Percentiles rank a stretch among this genome's conserved stretches.
phyloP scores from a whole-genome alignment of 1,284 basidiomycete genomes.

The Sporisorium scitamineum region DNA sequence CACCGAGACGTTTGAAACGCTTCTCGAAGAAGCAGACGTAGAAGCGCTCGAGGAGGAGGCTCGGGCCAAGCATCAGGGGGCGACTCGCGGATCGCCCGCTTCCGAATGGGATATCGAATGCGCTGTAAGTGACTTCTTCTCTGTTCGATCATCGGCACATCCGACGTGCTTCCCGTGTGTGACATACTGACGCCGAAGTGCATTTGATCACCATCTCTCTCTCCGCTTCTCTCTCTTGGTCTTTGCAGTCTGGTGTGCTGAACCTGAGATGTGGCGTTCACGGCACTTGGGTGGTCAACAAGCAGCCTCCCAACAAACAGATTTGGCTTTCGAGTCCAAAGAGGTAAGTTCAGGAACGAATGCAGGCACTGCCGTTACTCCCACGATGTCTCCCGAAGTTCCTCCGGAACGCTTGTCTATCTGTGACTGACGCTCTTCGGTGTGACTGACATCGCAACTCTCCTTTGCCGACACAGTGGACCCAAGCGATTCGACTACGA shows the following conservation, averaged over 20 bases:
- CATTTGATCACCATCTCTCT: too few species aligned
- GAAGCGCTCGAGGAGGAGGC: slow-evolving; percentile 39
- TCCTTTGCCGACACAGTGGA: slow-evolving; percentile 44
- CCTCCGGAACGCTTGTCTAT: neutral
- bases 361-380: neutral
- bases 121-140: slow-evolving; percentile 76
- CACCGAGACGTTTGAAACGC: slow-evolving; percentile 81
- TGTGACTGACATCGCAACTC: neutral
- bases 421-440: neutral
- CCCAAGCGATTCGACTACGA: slow-evolving; percentile 68
- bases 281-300: slow-evolving; percentile 99
- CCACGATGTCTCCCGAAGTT: neutral
- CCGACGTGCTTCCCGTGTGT: neutral
- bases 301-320: slow-evolving; percentile 98
- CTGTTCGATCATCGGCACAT: neutral
- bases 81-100: slow-evolving; percentile 55
- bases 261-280: slow-evolving; percentile 83
- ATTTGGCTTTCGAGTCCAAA: slow-evolving; percentile 94
- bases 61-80: slow-evolving; percentile 15
- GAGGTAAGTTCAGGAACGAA: slow-evolving; percentile 40
- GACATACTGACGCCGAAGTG: neutral
- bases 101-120: slow-evolving; percentile 90
- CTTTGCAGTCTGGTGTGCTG: slow-evolving; percentile 82
- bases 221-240: neutral
- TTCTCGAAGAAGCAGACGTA: slow-evolving; percentile 76